Conservation (phyloP, 2,329 filamentous ascomycete genomes). For the Shiraia sp. region DNA sequence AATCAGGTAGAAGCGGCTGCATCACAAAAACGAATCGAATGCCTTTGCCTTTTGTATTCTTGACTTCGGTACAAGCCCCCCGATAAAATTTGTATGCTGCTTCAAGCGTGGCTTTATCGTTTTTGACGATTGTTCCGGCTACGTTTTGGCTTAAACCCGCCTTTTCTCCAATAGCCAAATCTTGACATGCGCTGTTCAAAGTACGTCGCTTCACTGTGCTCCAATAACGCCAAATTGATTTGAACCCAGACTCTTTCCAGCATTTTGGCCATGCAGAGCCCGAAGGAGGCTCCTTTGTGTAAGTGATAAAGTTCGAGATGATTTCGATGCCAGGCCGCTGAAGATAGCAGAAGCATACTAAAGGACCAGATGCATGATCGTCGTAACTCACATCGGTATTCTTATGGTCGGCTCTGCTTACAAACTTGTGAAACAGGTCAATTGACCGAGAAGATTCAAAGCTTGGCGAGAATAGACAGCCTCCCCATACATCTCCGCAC, state of each 20-base stretch:
- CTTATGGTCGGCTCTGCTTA: neutral
- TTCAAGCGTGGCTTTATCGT: constrained; percentile 27
- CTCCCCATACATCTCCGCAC: constrained; percentile 38
- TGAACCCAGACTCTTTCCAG: constrained; percentile 9
- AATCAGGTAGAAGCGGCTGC: constrained; percentile 29
- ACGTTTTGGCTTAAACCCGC: constrained; percentile 32
- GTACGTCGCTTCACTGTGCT: constrained; percentile 14
- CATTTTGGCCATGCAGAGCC: constrained; percentile 29
- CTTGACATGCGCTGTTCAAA: constrained; percentile 34
- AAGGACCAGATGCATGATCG: constrained; percentile 51
- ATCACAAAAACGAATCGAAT: constrained; percentile 35
- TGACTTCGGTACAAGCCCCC: constrained; percentile 21
- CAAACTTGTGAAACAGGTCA: constrained; percentile 4
- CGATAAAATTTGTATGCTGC: constrained; percentile 27
- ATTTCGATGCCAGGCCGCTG: constrained; percentile 54
- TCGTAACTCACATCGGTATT: constrained; percentile 9
- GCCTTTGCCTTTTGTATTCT: constrained; percentile 19
- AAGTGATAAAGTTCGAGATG: constrained; percentile 47
- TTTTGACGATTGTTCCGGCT: constrained; percentile 36
- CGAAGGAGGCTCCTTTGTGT: constrained; percentile 36
- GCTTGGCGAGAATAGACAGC: constrained; percentile 21
- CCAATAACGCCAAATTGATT: too few relatives aligned
- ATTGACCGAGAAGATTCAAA: neutral
- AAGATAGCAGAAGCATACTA: constrained; percentile 59
- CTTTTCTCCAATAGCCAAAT: constrained; percentile 33